A percentile compares a stretch with the other conserved stretches of the same genome.
Evolutionary conservation across 768 basidiomycete species (phyloP).

Genomic region (Psilocybe subaeruginosa): DNA sequence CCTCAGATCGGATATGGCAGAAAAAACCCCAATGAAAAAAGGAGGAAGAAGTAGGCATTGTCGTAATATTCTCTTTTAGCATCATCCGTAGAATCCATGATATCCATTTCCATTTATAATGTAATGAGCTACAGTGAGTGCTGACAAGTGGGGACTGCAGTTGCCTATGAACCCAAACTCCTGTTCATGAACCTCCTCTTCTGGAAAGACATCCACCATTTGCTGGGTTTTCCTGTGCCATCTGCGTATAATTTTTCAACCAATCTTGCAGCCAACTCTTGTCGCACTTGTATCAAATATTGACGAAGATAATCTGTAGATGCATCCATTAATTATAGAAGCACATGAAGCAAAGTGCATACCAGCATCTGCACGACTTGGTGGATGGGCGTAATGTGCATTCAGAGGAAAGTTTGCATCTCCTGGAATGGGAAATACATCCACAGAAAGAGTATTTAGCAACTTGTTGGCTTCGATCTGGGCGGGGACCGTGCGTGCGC

Average conservation of each 20-base stretch:
- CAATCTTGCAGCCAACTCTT: slow-evolving; percentile 87
- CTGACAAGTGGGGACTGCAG: neutral
- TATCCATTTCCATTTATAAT: slow-evolving; percentile 19
- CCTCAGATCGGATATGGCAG: slow-evolving; percentile 87
- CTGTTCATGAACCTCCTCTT: slow-evolving; percentile 97
- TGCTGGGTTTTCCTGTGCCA: slow-evolving; percentile 93
- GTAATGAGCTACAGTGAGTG: slow-evolving; percentile 24
- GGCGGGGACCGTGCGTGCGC: slow-evolving; percentile 64
- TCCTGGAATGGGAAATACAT: slow-evolving; percentile 92
- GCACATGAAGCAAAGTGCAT: slow-evolving; percentile 12
- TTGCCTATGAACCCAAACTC: slow-evolving; percentile 67
- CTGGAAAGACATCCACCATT: slow-evolving; percentile 99
- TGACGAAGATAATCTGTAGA: slow-evolving; percentile 81
- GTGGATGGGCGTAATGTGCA: slow-evolving; percentile 85
- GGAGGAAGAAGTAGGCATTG: slow-evolving; percentile 53
- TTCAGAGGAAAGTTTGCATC: slow-evolving; percentile 96
- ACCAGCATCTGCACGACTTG: slow-evolving; percentile 82
- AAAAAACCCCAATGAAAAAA: slow-evolving; percentile 87
- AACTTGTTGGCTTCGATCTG: slow-evolving; percentile 87
- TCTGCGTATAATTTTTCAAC: slow-evolving; percentile 91
- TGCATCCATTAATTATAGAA: slow-evolving; percentile 8
- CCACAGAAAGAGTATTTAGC: slow-evolving; percentile 91
- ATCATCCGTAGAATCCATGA: slow-evolving; percentile 9
- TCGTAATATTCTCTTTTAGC: slow-evolving; percentile 2
- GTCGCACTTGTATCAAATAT: slow-evolving; percentile 91